phyloP scores from a whole-genome alignment of 1,284 basidiomycete species.

The Rhodotorula sp. region DNA sequence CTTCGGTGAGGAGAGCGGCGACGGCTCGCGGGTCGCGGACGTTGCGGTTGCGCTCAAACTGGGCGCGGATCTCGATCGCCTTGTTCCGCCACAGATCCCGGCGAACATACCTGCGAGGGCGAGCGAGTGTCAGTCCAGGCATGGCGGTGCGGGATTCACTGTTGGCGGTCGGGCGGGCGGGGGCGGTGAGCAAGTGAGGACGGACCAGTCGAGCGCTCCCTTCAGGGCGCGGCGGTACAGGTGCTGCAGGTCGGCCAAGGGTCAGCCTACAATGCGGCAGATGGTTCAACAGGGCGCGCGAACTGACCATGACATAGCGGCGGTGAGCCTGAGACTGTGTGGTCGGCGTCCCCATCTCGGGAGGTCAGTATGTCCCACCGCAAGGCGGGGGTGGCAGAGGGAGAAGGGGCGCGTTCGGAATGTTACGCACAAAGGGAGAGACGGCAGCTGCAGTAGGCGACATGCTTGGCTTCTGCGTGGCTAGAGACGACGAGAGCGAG shows the following conservation, averaged over 20 bases:
- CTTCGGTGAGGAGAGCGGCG: constrained; percentile 43
- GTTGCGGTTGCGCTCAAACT: constrained; percentile 46
- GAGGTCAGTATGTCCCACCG: background rate
- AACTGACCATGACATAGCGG: constrained; percentile 45
- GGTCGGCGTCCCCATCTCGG: no score
- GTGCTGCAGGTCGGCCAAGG: constrained; percentile 31
- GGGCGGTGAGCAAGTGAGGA: background rate
- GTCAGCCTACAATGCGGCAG: constrained; percentile 5
- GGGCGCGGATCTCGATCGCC: constrained; percentile 47
- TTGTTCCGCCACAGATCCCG: constrained; percentile 44
- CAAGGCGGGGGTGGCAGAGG: background rate
- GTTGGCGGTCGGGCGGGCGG: background rate
- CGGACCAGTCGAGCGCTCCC: constrained; percentile 46
- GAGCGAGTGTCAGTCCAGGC: background rate
- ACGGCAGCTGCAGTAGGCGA: constrained; percentile 28
- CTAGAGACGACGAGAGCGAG: background rate
- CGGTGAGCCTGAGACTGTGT: constrained; percentile 44
- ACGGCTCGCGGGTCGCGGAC: constrained; percentile 47
- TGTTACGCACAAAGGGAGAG: constrained; percentile 32
- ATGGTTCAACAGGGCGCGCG: background rate
- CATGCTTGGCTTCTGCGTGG: background rate
- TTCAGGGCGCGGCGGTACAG: constrained; percentile 47
- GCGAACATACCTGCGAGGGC: constrained; percentile 41
- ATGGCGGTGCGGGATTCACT: no score
- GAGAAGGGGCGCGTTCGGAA: background rate